Conservation (phyloP, 768 basidiomycete genomes). For the Lactifluus volemus region DNA sequence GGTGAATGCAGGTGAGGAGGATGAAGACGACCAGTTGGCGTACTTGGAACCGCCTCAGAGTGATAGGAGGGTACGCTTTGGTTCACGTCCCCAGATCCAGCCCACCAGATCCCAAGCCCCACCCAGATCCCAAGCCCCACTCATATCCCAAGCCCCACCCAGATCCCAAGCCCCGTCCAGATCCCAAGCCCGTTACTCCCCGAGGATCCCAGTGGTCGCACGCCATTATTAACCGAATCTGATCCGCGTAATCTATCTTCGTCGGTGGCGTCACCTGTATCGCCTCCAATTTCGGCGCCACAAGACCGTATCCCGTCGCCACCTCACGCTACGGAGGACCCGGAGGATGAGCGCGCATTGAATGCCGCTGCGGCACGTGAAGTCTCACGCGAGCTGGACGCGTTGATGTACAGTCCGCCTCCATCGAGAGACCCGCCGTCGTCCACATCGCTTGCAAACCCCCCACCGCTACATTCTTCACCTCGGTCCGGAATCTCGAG, state of each 20-base stretch:
- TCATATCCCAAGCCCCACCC: too few relatives aligned
- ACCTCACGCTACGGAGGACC: conserved; percentile 19
- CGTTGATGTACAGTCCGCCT: conserved; percentile 36
- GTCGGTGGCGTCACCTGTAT: neutral
- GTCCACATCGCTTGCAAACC: conserved; percentile 35
- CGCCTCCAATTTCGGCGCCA: neutral
- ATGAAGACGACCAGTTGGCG: conserved; percentile 24
- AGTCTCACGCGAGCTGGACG: conserved; percentile 55
- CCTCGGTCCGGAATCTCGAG: conserved; percentile 22
- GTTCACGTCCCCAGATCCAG: too few relatives aligned
- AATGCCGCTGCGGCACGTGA: conserved; percentile 64
- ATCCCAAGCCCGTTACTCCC: conserved; percentile 4
- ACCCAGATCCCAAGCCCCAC: conserved; percentile 12
- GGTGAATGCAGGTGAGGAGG: conserved; percentile 15
- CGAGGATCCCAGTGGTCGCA: neutral
- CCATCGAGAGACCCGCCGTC: conserved; percentile 19
- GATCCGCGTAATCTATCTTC: neutral
- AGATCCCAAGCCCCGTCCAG: conserved; percentile 13
- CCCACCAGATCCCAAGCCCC: conserved; percentile 13
- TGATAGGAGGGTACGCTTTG: conserved; percentile 11
- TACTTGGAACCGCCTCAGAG: conserved; percentile 21
- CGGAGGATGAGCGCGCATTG: conserved; percentile 43
- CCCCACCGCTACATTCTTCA: conserved; percentile 6
- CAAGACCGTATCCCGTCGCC: conserved; percentile 8
- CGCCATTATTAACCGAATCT: neutral